Conservation (phyloP, 495 filamentous ascomycete genomes). For the Cairneyella variabilis region DNA sequence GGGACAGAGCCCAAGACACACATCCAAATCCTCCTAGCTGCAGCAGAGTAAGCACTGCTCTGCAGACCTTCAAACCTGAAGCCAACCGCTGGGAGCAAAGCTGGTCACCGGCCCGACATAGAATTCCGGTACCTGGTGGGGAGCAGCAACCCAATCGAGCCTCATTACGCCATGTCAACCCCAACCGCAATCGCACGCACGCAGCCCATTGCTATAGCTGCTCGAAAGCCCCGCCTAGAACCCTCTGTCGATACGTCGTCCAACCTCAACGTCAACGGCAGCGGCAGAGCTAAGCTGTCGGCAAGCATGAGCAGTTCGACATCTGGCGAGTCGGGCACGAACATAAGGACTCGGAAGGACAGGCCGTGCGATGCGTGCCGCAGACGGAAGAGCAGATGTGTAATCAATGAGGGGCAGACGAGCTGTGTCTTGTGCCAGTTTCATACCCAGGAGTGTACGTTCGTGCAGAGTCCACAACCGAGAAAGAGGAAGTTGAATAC, state of each 20-base stretch:
- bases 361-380: constrained; percentile 63
- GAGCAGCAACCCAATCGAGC: constrained; percentile 20
- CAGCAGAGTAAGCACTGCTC: constrained; percentile 8
- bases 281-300: constrained; percentile 34
- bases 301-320: constrained; percentile 44
- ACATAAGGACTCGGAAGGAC: constrained; percentile 36
- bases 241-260: constrained; percentile 11
- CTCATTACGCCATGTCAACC: constrained; percentile 42
- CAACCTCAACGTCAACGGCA: constrained; percentile 28
- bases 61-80: constrained; percentile 10
- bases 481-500: constrained; percentile 72
- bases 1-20: constrained; percentile 16
- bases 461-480: constrained; percentile 60
- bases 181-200: constrained; percentile 46
- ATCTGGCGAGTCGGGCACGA: constrained; percentile 43
- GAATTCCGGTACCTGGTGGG: constrained; percentile 23
- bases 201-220: constrained; percentile 54
- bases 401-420: constrained; percentile 70
- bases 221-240: constrained; percentile 38
- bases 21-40: constrained; percentile 17
- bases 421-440: constrained; percentile 61
- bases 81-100: constrained; percentile 16
- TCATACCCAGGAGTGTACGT: constrained; percentile 58
- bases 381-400: constrained; percentile 81
- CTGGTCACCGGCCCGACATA: constrained; percentile 24